A percentile compares a stretch with the other conserved stretches of the same genome.
Conservation (phyloP, 805 yeast species). For the Blastobotrys mokoenaii region DNA sequence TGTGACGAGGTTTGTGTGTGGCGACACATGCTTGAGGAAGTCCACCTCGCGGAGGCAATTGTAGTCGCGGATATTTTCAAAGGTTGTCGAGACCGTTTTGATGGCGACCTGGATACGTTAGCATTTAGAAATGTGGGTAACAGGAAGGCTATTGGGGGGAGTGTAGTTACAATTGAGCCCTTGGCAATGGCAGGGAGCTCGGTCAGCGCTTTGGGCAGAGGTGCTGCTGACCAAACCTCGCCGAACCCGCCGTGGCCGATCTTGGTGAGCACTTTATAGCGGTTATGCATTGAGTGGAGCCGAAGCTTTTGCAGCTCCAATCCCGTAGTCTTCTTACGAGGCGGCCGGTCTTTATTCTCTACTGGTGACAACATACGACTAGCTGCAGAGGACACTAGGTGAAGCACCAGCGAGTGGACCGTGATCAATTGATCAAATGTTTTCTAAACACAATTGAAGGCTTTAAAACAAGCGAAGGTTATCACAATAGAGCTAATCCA, state of each 20-base stretch:
- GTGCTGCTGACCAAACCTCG: slow-evolving; percentile 13
- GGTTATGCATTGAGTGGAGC: not conserved
- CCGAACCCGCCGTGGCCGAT: slow-evolving; percentile 26
- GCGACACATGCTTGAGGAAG: slow-evolving; percentile 42
- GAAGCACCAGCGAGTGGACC: too few relatives aligned
- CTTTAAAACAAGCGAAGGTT: not conserved
- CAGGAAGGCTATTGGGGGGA: not conserved
- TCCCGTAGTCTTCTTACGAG: not conserved
- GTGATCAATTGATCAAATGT: too few relatives aligned
- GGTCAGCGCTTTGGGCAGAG: not conserved
- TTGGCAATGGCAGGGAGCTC: not conserved
- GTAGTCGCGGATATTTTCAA: slow-evolving; percentile 47
- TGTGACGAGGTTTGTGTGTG: slow-evolving; percentile 66
- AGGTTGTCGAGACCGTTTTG: slow-evolving; percentile 60
- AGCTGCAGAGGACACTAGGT: too few relatives aligned
- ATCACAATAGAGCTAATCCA: too few relatives aligned
- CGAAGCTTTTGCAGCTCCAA: not conserved
- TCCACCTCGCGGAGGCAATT: slow-evolving; percentile 32
- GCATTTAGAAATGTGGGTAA: not conserved
- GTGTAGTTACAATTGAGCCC: not conserved
- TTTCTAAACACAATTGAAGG: too few relatives aligned
- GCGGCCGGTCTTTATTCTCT: not conserved
- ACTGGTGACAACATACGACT: not conserved
- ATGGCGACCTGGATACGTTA: slow-evolving; percentile 50
- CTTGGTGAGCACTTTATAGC: slow-evolving; percentile 12